These are phyloP conservation scores for Eimeria sp. DNA, from an alignment of 169 alveolate genomes.

Conservation along the genomic window DNA sequence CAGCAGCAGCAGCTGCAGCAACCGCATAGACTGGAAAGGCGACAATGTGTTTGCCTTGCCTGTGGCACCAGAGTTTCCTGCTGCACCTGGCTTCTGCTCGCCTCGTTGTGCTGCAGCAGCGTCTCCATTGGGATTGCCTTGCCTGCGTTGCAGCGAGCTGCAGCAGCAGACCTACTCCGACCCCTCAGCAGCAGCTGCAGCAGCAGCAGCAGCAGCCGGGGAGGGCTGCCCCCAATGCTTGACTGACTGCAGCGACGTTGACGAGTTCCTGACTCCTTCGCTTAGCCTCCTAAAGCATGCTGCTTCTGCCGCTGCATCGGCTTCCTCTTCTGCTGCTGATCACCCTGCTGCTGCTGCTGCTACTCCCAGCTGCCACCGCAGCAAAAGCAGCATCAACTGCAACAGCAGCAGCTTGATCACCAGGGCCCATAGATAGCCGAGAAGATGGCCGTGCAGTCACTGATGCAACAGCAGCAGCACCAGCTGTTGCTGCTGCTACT, in stretches of 20 bases:
- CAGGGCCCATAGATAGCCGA: not conserved
- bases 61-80: not conserved
- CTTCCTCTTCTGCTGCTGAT: not conserved
- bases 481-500: not conserved
- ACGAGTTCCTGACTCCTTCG: slow-evolving; percentile 49
- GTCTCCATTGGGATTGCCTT: slow-evolving; percentile 13
- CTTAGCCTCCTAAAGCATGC: slow-evolving; percentile 31
- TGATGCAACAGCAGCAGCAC: not conserved
- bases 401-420: not conserved
- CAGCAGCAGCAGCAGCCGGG: slow-evolving; percentile 40
- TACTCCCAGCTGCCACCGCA: not conserved
- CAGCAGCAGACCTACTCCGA: slow-evolving; percentile 38
- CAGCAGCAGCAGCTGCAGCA: no score
- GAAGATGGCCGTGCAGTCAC: not conserved
- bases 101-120: slow-evolving; percentile 18
- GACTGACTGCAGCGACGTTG: slow-evolving; percentile 35
- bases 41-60: not conserved
- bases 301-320: not conserved
- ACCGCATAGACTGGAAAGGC: not conserved
- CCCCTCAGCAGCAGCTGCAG: not conserved
- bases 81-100: not conserved
- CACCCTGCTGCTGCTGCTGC: not conserved
- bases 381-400: not conserved
- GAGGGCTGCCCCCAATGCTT: slow-evolving; percentile 41
- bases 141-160: slow-evolving; percentile 52